Percentiles rank a stretch among this genome's conserved stretches.
Conservation (phyloP, 148 eudicot species). For the Pharnaceum exiguum region DNA sequence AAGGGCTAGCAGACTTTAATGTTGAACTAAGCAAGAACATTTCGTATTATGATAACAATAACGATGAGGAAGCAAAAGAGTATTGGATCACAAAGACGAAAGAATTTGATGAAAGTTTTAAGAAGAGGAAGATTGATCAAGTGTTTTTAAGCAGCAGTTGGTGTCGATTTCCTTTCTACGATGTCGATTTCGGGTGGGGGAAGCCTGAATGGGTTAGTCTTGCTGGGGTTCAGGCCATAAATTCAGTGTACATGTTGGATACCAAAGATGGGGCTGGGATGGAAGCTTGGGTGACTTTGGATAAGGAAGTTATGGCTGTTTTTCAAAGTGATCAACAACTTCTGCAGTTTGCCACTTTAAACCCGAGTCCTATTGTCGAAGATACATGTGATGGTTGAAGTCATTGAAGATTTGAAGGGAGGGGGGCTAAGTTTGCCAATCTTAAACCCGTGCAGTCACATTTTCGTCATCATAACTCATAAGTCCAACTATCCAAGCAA, state of each 20-base stretch:
- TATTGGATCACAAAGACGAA: slow-evolving; percentile 9
- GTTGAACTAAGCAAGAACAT: too few relatives aligned
- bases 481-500: too few relatives aligned
- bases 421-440: too few relatives aligned
- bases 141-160: slow-evolving; percentile 27
- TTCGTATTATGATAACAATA: too few relatives aligned
- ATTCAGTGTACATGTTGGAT: slow-evolving; percentile 24
- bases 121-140: slow-evolving; percentile 22
- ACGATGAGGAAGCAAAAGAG: too few relatives aligned
- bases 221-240: slow-evolving; percentile 28
- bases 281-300: slow-evolving; percentile 41
- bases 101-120: slow-evolving; percentile 23
- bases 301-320: slow-evolving; percentile 17
- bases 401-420: too few relatives aligned
- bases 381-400: too few relatives aligned
- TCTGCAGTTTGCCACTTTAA: slow-evolving; percentile 17
- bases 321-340: slow-evolving; percentile 21
- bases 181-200: slow-evolving; percentile 56
- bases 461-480: too few relatives aligned
- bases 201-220: slow-evolving; percentile 33
- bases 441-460: too few relatives aligned
- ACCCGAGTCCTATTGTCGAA: too few relatives aligned
- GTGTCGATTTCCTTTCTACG: slow-evolving; percentile 29
- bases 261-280: slow-evolving; percentile 31
- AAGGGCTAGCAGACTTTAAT: too few relatives aligned